Percentiles rank a stretch among this genome's conserved stretches.
Evolutionary conservation across 2,329 filamentous ascomycete species (phyloP).

Genomic region (Colletotrichum cuscutae): DNA sequence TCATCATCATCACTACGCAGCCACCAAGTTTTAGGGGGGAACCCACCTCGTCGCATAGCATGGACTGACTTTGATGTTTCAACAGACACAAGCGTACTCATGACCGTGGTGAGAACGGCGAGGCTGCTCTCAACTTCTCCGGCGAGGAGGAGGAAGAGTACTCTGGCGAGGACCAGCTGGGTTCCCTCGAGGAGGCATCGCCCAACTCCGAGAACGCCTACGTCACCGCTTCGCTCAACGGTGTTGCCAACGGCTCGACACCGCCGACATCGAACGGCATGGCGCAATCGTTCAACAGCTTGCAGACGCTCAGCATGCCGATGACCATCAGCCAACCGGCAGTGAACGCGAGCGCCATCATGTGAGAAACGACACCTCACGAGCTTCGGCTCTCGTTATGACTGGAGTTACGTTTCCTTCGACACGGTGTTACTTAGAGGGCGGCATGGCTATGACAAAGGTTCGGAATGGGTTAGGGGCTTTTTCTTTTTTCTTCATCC

Average conservation of each 20-base stretch:
- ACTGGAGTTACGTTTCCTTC: slow-evolving; percentile 35
- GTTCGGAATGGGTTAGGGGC: slow-evolving; percentile 26
- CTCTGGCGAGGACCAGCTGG: slow-evolving; percentile 84
- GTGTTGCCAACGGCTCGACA: slow-evolving; percentile 47
- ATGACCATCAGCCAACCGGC: slow-evolving; percentile 70
- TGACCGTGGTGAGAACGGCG: slow-evolving; percentile 71
- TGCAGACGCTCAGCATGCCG: slow-evolving; percentile 72
- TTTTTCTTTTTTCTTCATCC: slow-evolving; percentile 30
- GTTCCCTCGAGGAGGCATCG: slow-evolving; percentile 82
- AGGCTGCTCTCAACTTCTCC: slow-evolving; percentile 69
- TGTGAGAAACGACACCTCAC: slow-evolving; percentile 44
- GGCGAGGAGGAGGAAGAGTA: slow-evolving; percentile 89
- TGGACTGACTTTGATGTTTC: slow-evolving; percentile 54
- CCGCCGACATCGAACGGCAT: slow-evolving; percentile 41
- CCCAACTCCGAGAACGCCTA: slow-evolving; percentile 77
- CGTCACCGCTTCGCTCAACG: slow-evolving; percentile 62
- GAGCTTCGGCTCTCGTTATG: slow-evolving; percentile 29
- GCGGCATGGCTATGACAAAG: slow-evolving; percentile 34
- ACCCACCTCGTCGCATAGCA: slow-evolving; percentile 20
- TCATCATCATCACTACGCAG: slow-evolving; percentile 47
- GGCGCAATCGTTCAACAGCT: slow-evolving; percentile 61
- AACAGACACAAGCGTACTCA: slow-evolving; percentile 86
- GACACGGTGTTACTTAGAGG: slow-evolving; percentile 34
- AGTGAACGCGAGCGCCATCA: slow-evolving; percentile 57
- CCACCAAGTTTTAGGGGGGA: slow-evolving; percentile 29